These are phyloP conservation scores for Fremontodendron californicum DNA, from an alignment of 345 rosid genomes.

Conservation along the genomic window DNA sequence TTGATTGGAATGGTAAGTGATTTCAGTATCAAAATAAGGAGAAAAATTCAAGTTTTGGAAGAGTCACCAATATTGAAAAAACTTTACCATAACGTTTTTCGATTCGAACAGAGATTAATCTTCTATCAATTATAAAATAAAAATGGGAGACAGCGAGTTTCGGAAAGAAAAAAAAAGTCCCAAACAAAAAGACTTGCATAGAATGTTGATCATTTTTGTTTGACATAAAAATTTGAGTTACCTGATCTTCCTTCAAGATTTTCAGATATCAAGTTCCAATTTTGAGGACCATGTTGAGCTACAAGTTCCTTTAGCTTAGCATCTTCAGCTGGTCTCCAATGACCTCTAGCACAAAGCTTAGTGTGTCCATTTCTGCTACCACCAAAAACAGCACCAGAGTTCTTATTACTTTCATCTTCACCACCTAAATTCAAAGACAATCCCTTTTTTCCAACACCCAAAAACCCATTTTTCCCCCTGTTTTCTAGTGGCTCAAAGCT, in stretches of 20 bases:
- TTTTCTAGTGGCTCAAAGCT: slow-evolving; percentile 18
- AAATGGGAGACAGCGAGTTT: too few species aligned
- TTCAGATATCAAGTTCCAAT: slow-evolving; percentile 90
- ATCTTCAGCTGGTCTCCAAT: slow-evolving; percentile 94
- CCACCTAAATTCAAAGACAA: slow-evolving; percentile 22
- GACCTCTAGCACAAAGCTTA: slow-evolving; percentile 68
- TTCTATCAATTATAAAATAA: too few species aligned
- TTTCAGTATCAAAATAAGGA: too few species aligned
- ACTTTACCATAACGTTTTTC: too few species aligned
- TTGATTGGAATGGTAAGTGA: too few species aligned
- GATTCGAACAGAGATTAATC: too few species aligned
- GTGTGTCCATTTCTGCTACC: slow-evolving; percentile 30
- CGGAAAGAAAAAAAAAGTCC: too few species aligned
- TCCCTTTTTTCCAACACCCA: slow-evolving; percentile 20
- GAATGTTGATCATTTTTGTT: neutral
- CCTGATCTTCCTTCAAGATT: slow-evolving; percentile 92
- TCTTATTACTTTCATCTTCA: slow-evolving; percentile 24
- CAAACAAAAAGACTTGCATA: neutral
- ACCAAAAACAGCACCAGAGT: slow-evolving; percentile 6
- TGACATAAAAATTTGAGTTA: slow-evolving; percentile 12
- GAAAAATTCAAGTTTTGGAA: too few species aligned
- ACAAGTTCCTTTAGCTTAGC: slow-evolving; percentile 76
- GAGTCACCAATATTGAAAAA: too few species aligned
- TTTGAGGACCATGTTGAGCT: slow-evolving; percentile 75
- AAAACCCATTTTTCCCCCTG: slow-evolving; percentile 27